Evolutionary conservation across 805 yeast genomes (phyloP).

Genomic region (Zygotorulaspora sp.): DNA sequence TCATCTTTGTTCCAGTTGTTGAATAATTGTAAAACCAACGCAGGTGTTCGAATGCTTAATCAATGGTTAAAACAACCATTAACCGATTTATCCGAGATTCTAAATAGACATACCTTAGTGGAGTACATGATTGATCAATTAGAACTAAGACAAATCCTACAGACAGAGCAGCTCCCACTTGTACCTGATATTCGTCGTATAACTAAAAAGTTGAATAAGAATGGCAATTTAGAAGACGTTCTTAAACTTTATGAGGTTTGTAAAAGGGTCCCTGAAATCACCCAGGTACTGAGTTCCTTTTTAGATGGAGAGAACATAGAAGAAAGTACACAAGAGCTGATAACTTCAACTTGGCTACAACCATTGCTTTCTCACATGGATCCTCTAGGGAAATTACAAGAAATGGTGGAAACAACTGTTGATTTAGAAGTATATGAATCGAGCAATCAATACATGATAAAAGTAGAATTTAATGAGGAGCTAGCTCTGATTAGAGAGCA

Average conservation of each 20-base stretch:
- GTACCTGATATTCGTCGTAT: constrained; percentile 83
- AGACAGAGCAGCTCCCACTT: constrained; percentile 58
- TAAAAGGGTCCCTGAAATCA: constrained; percentile 62
- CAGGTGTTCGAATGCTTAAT: constrained; percentile 82
- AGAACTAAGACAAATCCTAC: constrained; percentile 57
- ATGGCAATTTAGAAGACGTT: constrained; percentile 78
- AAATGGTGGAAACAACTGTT: constrained; percentile 86
- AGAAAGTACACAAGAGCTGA: constrained; percentile 33
- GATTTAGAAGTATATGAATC: constrained; percentile 79
- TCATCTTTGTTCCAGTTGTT: constrained; percentile 74
- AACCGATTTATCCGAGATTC: constrained; percentile 55
- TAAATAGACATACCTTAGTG: constrained; percentile 70
- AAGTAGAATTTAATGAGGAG: constrained; percentile 84
- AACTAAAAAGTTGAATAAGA: constrained; percentile 56
- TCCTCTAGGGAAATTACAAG: constrained; percentile 65
- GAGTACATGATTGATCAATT: constrained; percentile 67
- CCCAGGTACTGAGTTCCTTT: constrained; percentile 47
- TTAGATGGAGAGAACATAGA: constrained; percentile 30
- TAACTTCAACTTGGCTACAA: constrained; percentile 50
- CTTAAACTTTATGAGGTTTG: constrained; percentile 82
- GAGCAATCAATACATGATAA: constrained; percentile 72
- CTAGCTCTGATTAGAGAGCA: constrained; percentile 55
- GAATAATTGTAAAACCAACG: constrained; percentile 81
- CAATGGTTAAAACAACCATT: constrained; percentile 98
- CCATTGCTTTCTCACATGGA: constrained; percentile 49